Conservation (phyloP, 2,329 filamentous ascomycete species). For the Epichloe coenophiala region DNA sequence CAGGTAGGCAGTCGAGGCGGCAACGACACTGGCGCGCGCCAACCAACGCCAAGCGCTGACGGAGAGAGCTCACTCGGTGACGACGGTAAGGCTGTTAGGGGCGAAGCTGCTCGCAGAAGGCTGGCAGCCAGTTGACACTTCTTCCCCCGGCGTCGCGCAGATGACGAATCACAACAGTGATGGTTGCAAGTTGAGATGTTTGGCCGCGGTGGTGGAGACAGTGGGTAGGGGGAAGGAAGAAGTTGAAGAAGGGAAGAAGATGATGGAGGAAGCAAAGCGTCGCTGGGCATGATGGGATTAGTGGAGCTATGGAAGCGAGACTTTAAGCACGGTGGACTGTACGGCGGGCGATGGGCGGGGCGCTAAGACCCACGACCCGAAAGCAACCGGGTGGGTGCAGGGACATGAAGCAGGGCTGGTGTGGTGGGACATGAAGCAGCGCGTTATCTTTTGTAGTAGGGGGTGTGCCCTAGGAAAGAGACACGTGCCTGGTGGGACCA, state of each 20-base stretch:
- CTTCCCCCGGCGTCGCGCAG: not conserved
- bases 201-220: conserved; percentile 16
- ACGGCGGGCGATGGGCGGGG: conserved; percentile 2
- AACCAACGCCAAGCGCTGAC: not conserved
- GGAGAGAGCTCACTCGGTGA: not conserved
- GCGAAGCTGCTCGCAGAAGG: not conserved
- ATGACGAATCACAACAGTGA: conserved; percentile 6
- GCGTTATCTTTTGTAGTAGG: too few species aligned
- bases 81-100: not conserved
- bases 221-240: conserved; percentile 12
- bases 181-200: conserved; percentile 7
- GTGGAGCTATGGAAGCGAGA: conserved; percentile 12
- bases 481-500: too few species aligned
- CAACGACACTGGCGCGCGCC: not conserved
- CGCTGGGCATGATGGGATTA: conserved; percentile 12
- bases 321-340: not conserved
- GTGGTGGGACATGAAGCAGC: too few species aligned
- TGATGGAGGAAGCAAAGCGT: conserved; percentile 13
- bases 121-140: not conserved
- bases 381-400: conserved; percentile 6
- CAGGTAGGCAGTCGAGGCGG: not conserved
- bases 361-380: conserved; percentile 5
- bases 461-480: too few species aligned
- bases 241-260: conserved; percentile 12
- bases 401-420: conserved; percentile 1